These are phyloP conservation scores for Galerina marginata DNA, from an alignment of 768 basidiomycete genomes.

Conservation along the genomic window DNA sequence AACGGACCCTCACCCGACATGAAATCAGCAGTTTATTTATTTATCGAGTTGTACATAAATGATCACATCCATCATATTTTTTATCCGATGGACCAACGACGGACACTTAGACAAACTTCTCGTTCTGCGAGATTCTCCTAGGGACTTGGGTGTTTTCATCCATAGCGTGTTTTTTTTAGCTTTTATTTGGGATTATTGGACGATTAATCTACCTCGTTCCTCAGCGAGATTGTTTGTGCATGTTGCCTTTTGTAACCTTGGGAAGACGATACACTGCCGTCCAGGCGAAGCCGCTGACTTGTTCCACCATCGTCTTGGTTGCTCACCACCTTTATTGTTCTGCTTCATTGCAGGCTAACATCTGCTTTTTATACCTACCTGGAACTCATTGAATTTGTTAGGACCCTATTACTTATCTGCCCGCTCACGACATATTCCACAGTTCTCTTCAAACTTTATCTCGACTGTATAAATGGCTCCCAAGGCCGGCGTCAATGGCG, in stretches of 20 bases:
- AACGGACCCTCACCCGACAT: constrained; percentile 37
- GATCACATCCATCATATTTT: not conserved
- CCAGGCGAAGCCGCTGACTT: too few species aligned
- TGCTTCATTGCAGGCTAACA: not conserved
- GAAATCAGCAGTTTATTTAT: constrained; percentile 7
- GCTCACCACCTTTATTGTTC: not conserved
- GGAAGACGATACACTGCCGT: too few species aligned
- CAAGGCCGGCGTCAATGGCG: constrained; percentile 44
- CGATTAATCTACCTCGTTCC: too few species aligned
- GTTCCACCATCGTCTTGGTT: too few species aligned
- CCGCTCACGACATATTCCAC: not conserved
- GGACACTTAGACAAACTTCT: not conserved
- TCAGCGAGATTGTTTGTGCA: not conserved
- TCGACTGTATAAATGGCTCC: constrained; percentile 42
- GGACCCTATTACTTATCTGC: too few species aligned
- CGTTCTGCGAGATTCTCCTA: not conserved
- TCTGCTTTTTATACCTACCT: not conserved
- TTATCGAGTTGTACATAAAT: constrained; percentile 2
- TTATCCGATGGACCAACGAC: not conserved
- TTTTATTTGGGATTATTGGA: too few species aligned
- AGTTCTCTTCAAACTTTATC: constrained; percentile 6
- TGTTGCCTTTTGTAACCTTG: not conserved
- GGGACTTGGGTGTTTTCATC: not conserved
- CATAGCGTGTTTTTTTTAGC: too few species aligned
- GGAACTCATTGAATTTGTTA: too few species aligned